These are phyloP conservation scores for Pseudoscleropodium purum DNA, from an alignment of 225 moss, liverwort and hornwort species.

Conservation along the genomic window DNA sequence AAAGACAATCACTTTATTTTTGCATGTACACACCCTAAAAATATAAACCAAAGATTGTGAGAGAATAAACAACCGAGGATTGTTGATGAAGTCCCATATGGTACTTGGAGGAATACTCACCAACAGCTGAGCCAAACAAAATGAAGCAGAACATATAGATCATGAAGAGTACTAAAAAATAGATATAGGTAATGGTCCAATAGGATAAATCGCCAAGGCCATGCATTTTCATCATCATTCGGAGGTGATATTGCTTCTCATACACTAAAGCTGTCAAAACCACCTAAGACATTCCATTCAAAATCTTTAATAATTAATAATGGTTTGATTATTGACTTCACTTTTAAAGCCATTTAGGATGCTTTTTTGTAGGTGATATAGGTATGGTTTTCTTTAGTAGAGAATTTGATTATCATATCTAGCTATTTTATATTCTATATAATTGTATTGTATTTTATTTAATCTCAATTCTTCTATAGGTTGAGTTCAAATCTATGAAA, in stretches of 20 bases:
- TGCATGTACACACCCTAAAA: too few species aligned
- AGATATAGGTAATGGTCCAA: slow-evolving; percentile 77
- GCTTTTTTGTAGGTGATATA: neutral
- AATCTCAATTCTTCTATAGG: neutral
- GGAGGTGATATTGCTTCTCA: slow-evolving; percentile 76
- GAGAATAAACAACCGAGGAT: neutral
- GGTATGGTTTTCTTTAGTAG: neutral
- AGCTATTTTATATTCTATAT: neutral
- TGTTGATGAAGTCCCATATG: neutral
- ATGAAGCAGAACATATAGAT: slow-evolving; percentile 70
- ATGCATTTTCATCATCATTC: slow-evolving; percentile 99
- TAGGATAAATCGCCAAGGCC: slow-evolving; percentile 84
- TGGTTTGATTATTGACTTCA: neutral
- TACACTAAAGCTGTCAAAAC: slow-evolving; percentile 64
- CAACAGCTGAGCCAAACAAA: slow-evolving; percentile 55
- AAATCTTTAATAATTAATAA: neutral
- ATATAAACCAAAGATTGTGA: neutral
- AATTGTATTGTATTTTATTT: neutral
- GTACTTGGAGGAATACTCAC: slow-evolving; percentile 13
- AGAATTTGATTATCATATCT: neutral
- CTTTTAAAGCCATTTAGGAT: neutral
- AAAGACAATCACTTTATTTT: neutral
- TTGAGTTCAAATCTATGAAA: neutral
- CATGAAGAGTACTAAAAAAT: slow-evolving; percentile 64
- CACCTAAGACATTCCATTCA: slow-evolving; percentile 28